Conservation (phyloP, 2,329 filamentous ascomycete genomes). For the Ophiobolus disseminans region DNA sequence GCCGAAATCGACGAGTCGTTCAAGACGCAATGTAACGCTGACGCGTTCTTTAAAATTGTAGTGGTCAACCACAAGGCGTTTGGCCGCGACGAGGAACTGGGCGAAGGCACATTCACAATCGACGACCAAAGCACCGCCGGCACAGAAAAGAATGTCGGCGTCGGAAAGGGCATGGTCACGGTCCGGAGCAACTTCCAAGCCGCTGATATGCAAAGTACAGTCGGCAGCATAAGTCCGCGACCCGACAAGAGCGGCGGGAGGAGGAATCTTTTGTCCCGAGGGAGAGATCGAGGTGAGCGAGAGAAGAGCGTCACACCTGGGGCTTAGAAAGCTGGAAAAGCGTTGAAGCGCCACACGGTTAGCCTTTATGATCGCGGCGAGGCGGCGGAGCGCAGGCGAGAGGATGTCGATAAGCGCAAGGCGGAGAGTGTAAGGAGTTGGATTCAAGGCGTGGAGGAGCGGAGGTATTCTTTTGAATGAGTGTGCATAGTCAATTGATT, state of each 20-base stretch:
- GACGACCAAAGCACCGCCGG: conserved; percentile 73
- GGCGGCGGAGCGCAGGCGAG: no score
- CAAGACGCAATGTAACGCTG: conserved; percentile 77
- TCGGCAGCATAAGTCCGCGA: conserved; percentile 43
- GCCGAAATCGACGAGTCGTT: conserved; percentile 74
- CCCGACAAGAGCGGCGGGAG: conserved; percentile 26
- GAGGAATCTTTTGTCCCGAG: conserved; percentile 57
- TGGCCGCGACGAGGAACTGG: conserved; percentile 81
- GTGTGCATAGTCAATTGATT: no score
- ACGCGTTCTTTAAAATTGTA: conserved; percentile 83
- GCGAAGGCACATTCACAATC: conserved; percentile 89
- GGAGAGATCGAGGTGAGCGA: conserved; percentile 20
- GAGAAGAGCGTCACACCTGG: conserved; percentile 27
- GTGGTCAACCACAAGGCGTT: conserved; percentile 88
- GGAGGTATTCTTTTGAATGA: background rate
- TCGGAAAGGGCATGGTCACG: conserved; percentile 75
- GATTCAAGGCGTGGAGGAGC: background rate
- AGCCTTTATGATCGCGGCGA: background rate
- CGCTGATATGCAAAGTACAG: conserved; percentile 47
- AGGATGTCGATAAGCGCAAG: background rate
- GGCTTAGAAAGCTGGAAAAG: conserved; percentile 17
- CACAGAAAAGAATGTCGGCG: conserved; percentile 74
- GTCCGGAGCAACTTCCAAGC: conserved; percentile 75
- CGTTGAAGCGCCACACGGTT: background rate
- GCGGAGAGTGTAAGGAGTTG: background rate